Base-by-base conservation (phyloP, 352 stramenopile genomes). In the Globisporangium acanthophoron region DNA sequence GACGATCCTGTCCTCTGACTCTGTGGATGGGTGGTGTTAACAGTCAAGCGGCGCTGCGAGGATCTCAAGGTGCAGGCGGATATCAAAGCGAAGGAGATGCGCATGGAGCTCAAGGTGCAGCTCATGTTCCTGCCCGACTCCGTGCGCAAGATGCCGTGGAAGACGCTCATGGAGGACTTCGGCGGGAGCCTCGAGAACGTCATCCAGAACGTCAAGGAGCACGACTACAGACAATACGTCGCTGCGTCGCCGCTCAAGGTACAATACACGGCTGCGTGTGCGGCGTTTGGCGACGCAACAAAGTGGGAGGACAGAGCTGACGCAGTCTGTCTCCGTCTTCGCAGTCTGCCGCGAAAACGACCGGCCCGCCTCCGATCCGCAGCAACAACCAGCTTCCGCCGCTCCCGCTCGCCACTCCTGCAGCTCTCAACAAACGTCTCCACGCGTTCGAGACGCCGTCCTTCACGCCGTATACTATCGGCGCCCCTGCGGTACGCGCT, bases 131-230 rank as follows among this genome's bases (percentile, higher is more conserved):
- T 92, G 16, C 83, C 83, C 20, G 74, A 88, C 52, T 70, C 78
- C 5, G 80, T 92, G 62, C 80, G 78, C 27, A 68, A 74, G 57
- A 90, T 92, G 80, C 70, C 79, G 15, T 90, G 80, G 80, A 87
- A 85, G 62, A 89, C 74, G 43, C 90, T 92, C 60, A 85, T 80
- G 44, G 74, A 83, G n/a, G 78, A 91, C 61, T 91, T 86, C 64
- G 78, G 74, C 41, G 83, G 83, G 44, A 79, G 80, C 56, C 66
- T 92, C 29, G 68, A 83, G 54, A 88, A 86, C 59, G 80, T 79
- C 46, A 89, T 90, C 39, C 62, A 88, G 62, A 83, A 80, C 58
- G 76, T 88, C 13, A 59, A 67, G n/a, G 49, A 67, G 3, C 64
- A 65, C 16, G 58, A 61, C 48, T 64, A 65, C 41, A 35, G 40